Evolutionary conservation across 2,329 filamentous ascomycete species (phyloP).

Genomic region (Mycosphaerelloides madeirae): DNA sequence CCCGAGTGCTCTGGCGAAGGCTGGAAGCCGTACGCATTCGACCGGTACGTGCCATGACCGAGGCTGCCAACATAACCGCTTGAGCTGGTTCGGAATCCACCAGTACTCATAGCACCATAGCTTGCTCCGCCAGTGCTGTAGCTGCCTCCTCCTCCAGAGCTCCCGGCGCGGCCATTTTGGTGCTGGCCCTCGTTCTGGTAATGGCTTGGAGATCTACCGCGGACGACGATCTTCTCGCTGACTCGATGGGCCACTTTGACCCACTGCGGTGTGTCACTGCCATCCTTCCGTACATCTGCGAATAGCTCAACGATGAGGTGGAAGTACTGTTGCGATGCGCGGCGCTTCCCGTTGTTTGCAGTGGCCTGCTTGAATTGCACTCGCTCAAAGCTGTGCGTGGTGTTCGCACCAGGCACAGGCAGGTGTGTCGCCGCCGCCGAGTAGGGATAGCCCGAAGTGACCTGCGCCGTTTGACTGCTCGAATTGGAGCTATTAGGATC

Average conservation of each 20-base stretch:
- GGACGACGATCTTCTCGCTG: constrained; percentile 81
- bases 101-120: constrained; percentile 3
- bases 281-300: constrained; percentile 57
- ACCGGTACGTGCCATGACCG: constrained; percentile 25
- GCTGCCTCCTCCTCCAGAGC: constrained; percentile 55
- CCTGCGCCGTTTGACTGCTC: constrained; percentile 10
- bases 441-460: constrained; percentile 19
- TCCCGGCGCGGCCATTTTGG: constrained; percentile 57
- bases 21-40: constrained; percentile 25
- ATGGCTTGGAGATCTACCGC: constrained; percentile 72
- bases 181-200: constrained; percentile 46
- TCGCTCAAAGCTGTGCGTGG: constrained; percentile 69
- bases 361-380: constrained; percentile 95
- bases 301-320: constrained; percentile 83
- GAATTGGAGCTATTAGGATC: constrained; percentile 17
- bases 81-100: constrained; percentile 24
- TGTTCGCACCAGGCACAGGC: constrained; percentile 27
- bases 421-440: constrained; percentile 17
- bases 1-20: constrained; percentile 35
- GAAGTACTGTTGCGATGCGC: constrained; percentile 88
- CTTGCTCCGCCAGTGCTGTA: constrained; percentile 29
- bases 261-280: constrained; percentile 50
- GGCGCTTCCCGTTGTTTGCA: constrained; percentile 85
- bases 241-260: constrained; percentile 67
- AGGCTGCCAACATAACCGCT: constrained; percentile 21